Percentiles rank a stretch among this genome's conserved stretches.
Evolutionary conservation across 768 basidiomycete genomes (phyloP).

Genomic region (Auriscalpium vulgare): DNA sequence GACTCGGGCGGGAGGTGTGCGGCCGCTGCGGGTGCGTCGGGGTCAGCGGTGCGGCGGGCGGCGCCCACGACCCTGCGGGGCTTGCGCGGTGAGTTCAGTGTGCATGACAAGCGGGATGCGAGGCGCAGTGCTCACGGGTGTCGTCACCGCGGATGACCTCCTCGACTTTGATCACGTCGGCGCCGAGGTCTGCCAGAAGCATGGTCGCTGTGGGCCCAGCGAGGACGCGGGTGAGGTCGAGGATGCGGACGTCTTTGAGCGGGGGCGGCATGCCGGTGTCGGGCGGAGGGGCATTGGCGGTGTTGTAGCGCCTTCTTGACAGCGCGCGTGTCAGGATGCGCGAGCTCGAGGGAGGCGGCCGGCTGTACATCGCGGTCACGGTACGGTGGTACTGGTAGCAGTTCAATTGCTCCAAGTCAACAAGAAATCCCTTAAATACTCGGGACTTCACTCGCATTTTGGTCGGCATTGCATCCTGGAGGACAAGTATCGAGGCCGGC

Average conservation of each 20-base stretch:
- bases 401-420: no score
- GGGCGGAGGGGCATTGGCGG: not conserved
- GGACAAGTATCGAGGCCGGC: no score
- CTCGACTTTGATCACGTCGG: slow-evolving; percentile 92
- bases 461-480: no score
- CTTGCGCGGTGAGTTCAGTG: not conserved
- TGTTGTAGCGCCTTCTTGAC: not conserved
- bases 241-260: slow-evolving; percentile 68
- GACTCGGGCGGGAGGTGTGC: slow-evolving; percentile 79
- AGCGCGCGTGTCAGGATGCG: not conserved
- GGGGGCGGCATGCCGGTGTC: slow-evolving; percentile 64
- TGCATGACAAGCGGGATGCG: not conserved
- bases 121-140: slow-evolving; percentile 48
- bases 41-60: slow-evolving; percentile 31
- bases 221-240: slow-evolving; percentile 85
- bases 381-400: no score
- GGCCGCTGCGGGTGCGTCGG: slow-evolving; percentile 40
- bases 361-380: no score
- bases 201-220: slow-evolving; percentile 92
- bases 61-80: slow-evolving; percentile 25
- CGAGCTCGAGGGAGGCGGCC: no score
- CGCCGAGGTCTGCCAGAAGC: slow-evolving; percentile 88
- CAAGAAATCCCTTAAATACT: no score
- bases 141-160: slow-evolving; percentile 79
- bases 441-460: no score